Base-by-base conservation (phyloP, 2,329 filamentous ascomycete genomes). In the Exophiala bonariae region DNA sequence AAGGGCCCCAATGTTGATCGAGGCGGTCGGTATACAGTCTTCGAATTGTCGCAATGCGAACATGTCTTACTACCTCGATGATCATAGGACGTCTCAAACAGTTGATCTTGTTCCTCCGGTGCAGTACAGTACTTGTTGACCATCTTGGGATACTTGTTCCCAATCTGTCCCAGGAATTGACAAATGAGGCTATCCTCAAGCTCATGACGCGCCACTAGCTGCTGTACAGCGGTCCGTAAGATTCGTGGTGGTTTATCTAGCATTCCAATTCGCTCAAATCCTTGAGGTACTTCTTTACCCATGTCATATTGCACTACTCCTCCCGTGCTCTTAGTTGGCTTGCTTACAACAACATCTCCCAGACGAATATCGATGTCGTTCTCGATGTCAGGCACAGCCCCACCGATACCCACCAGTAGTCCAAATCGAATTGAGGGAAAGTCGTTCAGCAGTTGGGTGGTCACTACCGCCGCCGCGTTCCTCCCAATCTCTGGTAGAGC, bases 361-460 rank as follows among this genome's bases (percentile, higher is more conserved):
- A 64, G 35, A 13, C 54, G 50, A 9, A 63, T 47, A 10, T 59
- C 51, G 14, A 41, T 26, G 26, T 30, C 35, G 7, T 39, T 17
- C 22, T 47, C 39, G 8, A 22, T 18, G 18, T 26, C 19, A 4
- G 62, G 62, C 1, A 59, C 54, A 1, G 61, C 63, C 10, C 66
- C 66, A 0, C 67, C 71, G 30, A 76, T 68, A 14, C 72, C 72
- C 1, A 76, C 70, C 62, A 76, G 65, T 1, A 76, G 58, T 2
- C 63, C 52, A 2, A 61, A 46, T 19, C 52, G 34, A 9, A 63
- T 51, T 23, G 35, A 44, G 3, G 45, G 38, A 23, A 57, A 61
- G 31, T 47, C 57, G 43, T 51, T 49, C 8, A 49, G 31, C 19
- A 54, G 36, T 10, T 56, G 37, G 6, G 35, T 44, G 3, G 47